A percentile compares a stretch with the other conserved stretches of the same genome.
Conservation (phyloP, 1,139 yeast genomes). For the Candida sp. region DNA sequence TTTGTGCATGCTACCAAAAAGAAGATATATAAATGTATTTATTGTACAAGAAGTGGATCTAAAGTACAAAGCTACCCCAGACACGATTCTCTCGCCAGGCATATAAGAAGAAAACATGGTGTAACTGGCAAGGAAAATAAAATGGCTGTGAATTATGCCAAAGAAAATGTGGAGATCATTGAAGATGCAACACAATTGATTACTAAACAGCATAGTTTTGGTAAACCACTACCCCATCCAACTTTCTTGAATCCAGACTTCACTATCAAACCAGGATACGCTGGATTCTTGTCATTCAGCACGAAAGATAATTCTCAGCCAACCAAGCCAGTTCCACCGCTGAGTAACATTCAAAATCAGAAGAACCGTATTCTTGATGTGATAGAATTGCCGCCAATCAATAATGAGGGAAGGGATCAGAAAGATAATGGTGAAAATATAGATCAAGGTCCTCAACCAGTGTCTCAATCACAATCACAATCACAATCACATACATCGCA, state of each 20-base stretch:
- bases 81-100: constrained; percentile 46
- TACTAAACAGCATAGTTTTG: constrained; percentile 10
- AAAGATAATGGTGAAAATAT: constrained; percentile 2
- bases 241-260: constrained; percentile 27
- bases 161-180: constrained; percentile 37
- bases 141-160: constrained; percentile 47
- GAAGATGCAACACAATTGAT: constrained; percentile 21
- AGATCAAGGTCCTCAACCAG: neutral
- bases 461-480: constrained; percentile 4
- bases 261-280: constrained; percentile 25
- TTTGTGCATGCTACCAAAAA: constrained; percentile 48
- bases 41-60: constrained; percentile 35
- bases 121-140: constrained; percentile 46
- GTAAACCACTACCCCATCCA: constrained; percentile 30
- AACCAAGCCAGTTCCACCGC: constrained; percentile 3
- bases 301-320: constrained; percentile 9
- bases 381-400: constrained; percentile 9
- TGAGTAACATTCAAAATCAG: constrained; percentile 2
- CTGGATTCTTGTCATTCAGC: constrained; percentile 31
- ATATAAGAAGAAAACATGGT: constrained; percentile 44
- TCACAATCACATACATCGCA: neutral
- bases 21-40: constrained; percentile 41
- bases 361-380: constrained; percentile 10
- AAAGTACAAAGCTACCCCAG: constrained; percentile 44
- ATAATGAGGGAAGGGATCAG: constrained; percentile 2